Evolutionary conservation across 768 basidiomycete genomes (phyloP).

Genomic region (Podaxis sp.): DNA sequence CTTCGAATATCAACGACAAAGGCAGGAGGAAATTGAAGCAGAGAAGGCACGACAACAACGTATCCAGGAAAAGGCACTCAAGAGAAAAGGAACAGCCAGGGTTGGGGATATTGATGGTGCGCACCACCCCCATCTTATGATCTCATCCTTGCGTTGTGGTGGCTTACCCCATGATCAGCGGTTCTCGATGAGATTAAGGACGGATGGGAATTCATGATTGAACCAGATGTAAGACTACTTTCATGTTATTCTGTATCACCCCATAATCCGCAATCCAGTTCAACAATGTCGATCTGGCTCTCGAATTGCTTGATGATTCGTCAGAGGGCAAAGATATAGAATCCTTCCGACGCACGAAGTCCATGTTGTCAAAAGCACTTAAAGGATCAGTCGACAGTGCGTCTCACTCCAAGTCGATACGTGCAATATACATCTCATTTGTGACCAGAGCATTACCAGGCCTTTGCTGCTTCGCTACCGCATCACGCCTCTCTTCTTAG

Average conservation of each 20-base stretch:
- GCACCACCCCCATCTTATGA: conserved; percentile 22
- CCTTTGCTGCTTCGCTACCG: conserved; percentile 91
- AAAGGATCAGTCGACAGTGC: conserved; percentile 87
- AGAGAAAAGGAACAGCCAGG: conserved; percentile 48
- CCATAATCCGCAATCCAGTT: conserved; percentile 50
- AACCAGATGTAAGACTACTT: conserved; percentile 62
- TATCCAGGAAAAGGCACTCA: conserved; percentile 66
- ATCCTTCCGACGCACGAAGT: conserved; percentile 76
- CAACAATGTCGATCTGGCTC: conserved; percentile 90
- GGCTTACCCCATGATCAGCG: conserved; percentile 39
- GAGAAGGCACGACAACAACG: conserved; percentile 68
- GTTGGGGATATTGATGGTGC: conserved; percentile 85
- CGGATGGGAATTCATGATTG: conserved; percentile 87
- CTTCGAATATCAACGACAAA: conserved; percentile 53
- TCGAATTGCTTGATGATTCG: conserved; percentile 81
- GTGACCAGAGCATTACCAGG: conserved; percentile 78
- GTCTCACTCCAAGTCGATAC: conserved; percentile 27
- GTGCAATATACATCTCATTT: conserved; percentile 8
- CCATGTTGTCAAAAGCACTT: conserved; percentile 73
- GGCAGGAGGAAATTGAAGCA: conserved; percentile 58
- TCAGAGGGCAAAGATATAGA: conserved; percentile 71
- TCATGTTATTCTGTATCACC: conserved; percentile 12
- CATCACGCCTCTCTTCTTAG: conserved; percentile 80
- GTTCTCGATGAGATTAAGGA: conserved; percentile 83
- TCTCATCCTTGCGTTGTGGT: conserved; percentile 4